Base-by-base conservation (phyloP, 352 stramenopile species). In the Phytophthora ohioensis region DNA sequence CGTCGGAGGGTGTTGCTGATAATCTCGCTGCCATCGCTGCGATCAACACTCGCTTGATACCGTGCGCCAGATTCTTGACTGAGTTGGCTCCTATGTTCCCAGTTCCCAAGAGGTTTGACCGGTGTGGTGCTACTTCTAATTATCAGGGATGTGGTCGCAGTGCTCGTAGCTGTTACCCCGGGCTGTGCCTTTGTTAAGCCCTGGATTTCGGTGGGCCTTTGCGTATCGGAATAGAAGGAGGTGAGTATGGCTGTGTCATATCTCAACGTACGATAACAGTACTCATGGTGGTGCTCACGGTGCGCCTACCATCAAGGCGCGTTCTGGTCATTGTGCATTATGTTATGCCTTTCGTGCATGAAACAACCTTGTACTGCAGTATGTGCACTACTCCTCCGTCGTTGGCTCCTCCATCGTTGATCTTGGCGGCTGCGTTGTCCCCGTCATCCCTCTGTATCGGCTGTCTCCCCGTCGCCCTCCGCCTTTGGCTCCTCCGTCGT, bases 41-140 rank as follows among this genome's bases (percentile, higher is more conserved):
- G 0, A 83, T 95, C 57, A 94, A 91, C 76, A 93, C 87, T 27
- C 84, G 92, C 55, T 27, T 93, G 36, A 80, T 81, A 5, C 65
- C 79, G 7, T 89, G 67, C 5, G 76, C 85, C 0, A 84, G 86
- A 4, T 89, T 91, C 56, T 67, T 95, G 34, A 87, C 81, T 5
- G 93, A 86, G 87, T 85, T 78, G 21, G 63, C 65, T 0, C 71
- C 91, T 9, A 83, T 91, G 43, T 91, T 76, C 58, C 11, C 76
- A 1, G n/a, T 92, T 5, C 60, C 85, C 66, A 69, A 75, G 43
- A 89, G 88, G 31, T 74, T 91, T 27, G 82, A 92, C 53, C 82
- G 82, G 27, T 86, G 81, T n/a, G 83, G 84, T 17, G 80, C 85
- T 2, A 21, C 21, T 21, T 21, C 21, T 0, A 21, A 21, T 21